Base-by-base conservation (phyloP, 805 yeast species). In the Yamadazyma kitorensis region DNA sequence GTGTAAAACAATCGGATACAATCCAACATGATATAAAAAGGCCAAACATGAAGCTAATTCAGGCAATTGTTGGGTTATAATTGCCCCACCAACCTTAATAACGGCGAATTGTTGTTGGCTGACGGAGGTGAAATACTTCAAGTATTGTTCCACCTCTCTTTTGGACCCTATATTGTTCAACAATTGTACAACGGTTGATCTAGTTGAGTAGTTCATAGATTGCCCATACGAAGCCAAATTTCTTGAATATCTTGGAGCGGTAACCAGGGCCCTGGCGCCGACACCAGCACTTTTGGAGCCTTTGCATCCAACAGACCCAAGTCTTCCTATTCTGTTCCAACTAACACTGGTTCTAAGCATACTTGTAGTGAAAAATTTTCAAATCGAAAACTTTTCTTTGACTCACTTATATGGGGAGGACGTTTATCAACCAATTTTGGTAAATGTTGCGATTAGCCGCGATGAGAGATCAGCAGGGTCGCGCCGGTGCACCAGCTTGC, bases 41-140 rank as follows among this genome's bases (percentile, higher is more conserved):
- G 98, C 97, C 44, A 93, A 71, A 54, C 97, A 89, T 1, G 96
- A 86, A 0, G 98, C 98, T 49, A 93, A 70, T 64, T 91, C 96
- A 7, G 88, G 84, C 44, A 93, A 68, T 51, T 91, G 93, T 49
- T 93, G 94, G 29, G 98, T 91, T 59, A 93, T 93, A 52, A 93
- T 91, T 24, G 98, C 99, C 45, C 99, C 99, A 25, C 99, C 99
- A 27, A 93, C 98, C 60, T 93, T 93, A 63, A 93, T 93, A 27
- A 93, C 96, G 3, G 99, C 99, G 53, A 93, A 93, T 54, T 93
- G 97, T 58, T 93, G 98, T 48, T 88, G 89, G 5, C 88, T 82
- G 12, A 93, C 98, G 20, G 96, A 87, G 1, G 98, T 89, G 72
- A 93, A 93, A 61, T 91, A 91, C 59, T 88, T 89, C 54, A 93